Evolutionary conservation across 805 yeast species (phyloP).

Genomic region (Wickerhamomyces tratensis): DNA sequence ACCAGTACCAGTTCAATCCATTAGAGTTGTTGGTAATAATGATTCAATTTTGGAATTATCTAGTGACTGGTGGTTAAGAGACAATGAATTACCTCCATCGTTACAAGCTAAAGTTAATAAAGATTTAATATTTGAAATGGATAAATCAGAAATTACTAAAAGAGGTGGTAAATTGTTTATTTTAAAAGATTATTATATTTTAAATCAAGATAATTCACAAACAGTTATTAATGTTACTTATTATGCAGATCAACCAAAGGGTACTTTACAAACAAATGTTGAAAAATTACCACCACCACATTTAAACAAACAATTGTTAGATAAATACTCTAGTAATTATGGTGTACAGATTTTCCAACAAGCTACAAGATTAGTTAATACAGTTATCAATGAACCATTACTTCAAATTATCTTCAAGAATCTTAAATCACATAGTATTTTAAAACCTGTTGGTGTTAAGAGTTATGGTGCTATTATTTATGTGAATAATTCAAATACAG

Average conservation of each 20-base stretch:
- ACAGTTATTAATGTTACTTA: constrained; percentile 48
- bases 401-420: constrained; percentile 26
- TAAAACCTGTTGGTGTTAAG: constrained; percentile 54
- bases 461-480: constrained; percentile 70
- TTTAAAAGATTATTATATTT: constrained; percentile 57
- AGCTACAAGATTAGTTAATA: constrained; percentile 28
- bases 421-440: constrained; percentile 25
- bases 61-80: constrained; percentile 58
- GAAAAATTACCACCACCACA: constrained; percentile 31
- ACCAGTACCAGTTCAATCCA: constrained; percentile 4
- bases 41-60: constrained; percentile 24
- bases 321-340: constrained; percentile 34
- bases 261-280: constrained; percentile 30
- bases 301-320: constrained; percentile 37
- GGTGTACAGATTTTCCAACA: constrained; percentile 41
- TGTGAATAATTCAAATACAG: constrained; percentile 37
- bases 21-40: background rate
- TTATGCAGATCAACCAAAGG: constrained; percentile 43
- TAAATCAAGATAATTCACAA: constrained; percentile 68
- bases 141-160: constrained; percentile 41
- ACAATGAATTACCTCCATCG: constrained; percentile 44
- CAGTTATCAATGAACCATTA: constrained; percentile 16
- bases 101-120: constrained; percentile 30
- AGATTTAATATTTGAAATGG: constrained; percentile 57
- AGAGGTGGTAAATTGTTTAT: constrained; percentile 41